Percentiles rank a stretch among this genome's conserved stretches.
Conservation (phyloP, 2,329 filamentous ascomycete species). For the Nothophoma quercina region DNA sequence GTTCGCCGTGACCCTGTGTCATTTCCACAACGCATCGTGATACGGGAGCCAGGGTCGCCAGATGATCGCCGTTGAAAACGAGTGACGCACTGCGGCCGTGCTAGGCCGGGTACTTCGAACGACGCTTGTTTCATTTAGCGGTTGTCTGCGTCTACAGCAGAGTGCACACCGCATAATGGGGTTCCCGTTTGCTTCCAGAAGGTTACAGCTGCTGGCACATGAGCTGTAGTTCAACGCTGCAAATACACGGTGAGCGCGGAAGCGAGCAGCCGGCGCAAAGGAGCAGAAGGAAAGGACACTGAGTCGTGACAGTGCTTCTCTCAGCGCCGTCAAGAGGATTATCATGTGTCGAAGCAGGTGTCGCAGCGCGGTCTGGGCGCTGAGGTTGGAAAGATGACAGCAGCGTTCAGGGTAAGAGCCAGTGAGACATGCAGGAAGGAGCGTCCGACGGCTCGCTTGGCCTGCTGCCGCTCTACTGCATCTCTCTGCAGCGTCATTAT, state of each 20-base stretch:
- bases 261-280: slow-evolving; percentile 6
- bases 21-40: slow-evolving; percentile 26
- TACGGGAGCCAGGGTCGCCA: slow-evolving; percentile 31
- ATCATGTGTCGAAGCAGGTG: slow-evolving; percentile 7
- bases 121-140: slow-evolving; percentile 44
- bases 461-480: slow-evolving; percentile 11
- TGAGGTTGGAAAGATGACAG: slow-evolving; percentile 26
- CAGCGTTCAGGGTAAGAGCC: slow-evolving; percentile 26
- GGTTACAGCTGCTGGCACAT: slow-evolving; percentile 26
- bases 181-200: slow-evolving; percentile 26
- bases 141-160: slow-evolving; percentile 21
- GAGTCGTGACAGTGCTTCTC: slow-evolving; percentile 5
- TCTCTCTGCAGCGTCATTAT: slow-evolving; percentile 1
- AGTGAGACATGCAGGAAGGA: slow-evolving; percentile 38
- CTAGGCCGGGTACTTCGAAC: slow-evolving; percentile 27
- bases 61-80: slow-evolving; percentile 42
- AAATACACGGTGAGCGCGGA: slow-evolving; percentile 5
- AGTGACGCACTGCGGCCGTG: slow-evolving; percentile 35
- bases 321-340: slow-evolving; percentile 2
- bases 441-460: slow-evolving; percentile 24
- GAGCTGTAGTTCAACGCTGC: slow-evolving; percentile 14
- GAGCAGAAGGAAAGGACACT: neutral
- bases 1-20: slow-evolving; percentile 34
- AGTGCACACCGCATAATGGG: slow-evolving; percentile 9
- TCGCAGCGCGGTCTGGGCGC: slow-evolving; percentile 11